Conservation (phyloP, 306 rosid species). For the Gleditsia sinensis region DNA sequence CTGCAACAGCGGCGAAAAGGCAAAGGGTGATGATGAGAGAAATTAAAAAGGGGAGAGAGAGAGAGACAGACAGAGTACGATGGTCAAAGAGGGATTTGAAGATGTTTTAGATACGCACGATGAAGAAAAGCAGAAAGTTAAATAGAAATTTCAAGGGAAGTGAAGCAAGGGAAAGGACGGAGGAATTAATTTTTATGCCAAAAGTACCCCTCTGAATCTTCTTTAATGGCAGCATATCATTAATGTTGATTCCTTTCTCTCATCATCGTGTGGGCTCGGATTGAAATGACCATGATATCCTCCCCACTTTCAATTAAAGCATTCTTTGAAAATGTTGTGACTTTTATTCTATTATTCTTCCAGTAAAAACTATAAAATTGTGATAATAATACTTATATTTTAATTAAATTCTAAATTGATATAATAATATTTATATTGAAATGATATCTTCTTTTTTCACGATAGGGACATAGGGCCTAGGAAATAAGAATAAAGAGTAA, state of each 20-base stretch:
- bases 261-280: background rate
- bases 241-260: background rate
- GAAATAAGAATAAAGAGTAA: too few relatives aligned
- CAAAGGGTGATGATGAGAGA: constrained; percentile 41
- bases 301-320: background rate
- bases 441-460: too few relatives aligned
- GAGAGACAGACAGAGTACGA: constrained; percentile 49
- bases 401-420: too few relatives aligned
- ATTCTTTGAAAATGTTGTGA: too few relatives aligned
- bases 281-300: background rate
- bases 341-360: too few relatives aligned
- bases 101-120: constrained; percentile 52
- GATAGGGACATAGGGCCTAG: too few relatives aligned
- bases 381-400: too few relatives aligned
- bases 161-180: background rate
- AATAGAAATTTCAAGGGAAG: background rate
- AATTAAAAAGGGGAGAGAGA: background rate
- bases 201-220: constrained; percentile 29
- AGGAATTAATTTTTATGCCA: background rate
- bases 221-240: constrained; percentile 27
- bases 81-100: constrained; percentile 86
- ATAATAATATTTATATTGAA: too few relatives aligned
- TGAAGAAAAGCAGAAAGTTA: background rate
- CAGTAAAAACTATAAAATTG: too few relatives aligned
- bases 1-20: constrained; percentile 82